These are phyloP conservation scores for Fusarium multiceps DNA, from an alignment of 2,329 filamentous ascomycete species.

Conservation along the genomic window DNA sequence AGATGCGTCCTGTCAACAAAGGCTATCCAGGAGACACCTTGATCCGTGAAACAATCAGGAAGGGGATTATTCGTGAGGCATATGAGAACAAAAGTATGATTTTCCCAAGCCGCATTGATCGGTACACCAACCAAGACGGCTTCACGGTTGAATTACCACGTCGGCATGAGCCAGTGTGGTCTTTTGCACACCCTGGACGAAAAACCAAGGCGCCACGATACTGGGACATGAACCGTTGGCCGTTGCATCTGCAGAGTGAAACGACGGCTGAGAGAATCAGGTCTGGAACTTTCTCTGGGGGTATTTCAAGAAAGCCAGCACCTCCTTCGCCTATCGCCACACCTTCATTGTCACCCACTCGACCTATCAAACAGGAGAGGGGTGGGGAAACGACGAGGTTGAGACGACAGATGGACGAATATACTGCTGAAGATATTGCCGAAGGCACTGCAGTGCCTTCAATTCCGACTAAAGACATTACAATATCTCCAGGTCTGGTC, in stretches of 20 bases:
- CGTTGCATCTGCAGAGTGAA: constrained; percentile 54
- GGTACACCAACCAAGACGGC: constrained; percentile 32
- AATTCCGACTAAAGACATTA: neutral
- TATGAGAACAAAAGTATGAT: constrained; percentile 57
- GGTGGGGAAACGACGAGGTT: neutral
- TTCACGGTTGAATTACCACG: constrained; percentile 22
- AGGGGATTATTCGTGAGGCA: constrained; percentile 57
- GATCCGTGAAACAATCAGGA: constrained; percentile 48
- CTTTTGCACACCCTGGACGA: constrained; percentile 46
- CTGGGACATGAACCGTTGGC: constrained; percentile 63
- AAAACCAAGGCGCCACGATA: constrained; percentile 46
- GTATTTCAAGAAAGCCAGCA: neutral
- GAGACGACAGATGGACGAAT: neutral
- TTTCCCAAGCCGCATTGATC: constrained; percentile 52
- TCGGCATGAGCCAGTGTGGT: constrained; percentile 49
- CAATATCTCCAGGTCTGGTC: neutral
- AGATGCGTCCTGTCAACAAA: neutral
- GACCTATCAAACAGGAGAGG: neutral
- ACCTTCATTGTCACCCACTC: neutral
- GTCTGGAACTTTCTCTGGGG: neutral
- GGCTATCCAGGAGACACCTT: neutral
- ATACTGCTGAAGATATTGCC: neutral
- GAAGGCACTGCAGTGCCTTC: neutral
- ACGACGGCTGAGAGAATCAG: constrained; percentile 35
- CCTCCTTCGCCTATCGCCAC: neutral